Base-by-base conservation (phyloP, 176 grass and related monocot genomes). In the Chrysopogon serrulatus region DNA sequence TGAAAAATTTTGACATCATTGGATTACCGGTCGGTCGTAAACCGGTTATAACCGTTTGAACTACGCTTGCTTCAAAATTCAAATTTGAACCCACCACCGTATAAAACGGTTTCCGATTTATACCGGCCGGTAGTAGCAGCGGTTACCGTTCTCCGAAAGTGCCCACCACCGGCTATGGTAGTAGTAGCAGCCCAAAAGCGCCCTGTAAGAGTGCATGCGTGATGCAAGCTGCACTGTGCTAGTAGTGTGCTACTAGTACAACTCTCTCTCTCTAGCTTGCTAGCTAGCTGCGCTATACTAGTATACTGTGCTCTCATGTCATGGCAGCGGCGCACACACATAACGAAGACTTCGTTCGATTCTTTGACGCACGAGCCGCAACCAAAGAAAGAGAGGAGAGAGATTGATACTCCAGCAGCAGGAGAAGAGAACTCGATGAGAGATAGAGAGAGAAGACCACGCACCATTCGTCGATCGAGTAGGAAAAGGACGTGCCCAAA, bases 401-500 rank as follows among this genome's bases (percentile, higher is more conserved):
- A 6, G 16, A 56, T n/a, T n/a, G n/a, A n/a, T n/a, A n/a, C n/a
- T n/a, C n/a, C 19, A 54, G 19, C 51, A 24, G 53, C 54, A 12
- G 54, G n/a, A 59, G 23, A 51, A 23, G 54, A 57, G 18, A 59
- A 24, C 34, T 26, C 21, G 47, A 56, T 57, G 54, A 57, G 23
- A 54, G 6, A n/a, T n/a, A 53, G 49, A 23, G 49, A 54, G 47
- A 59, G 49, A 54, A 23, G 54, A 59, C n/a, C 23, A 57, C 21
- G n/a, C 15, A 51, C n/a, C n/a, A n/a, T n/a, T n/a, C n/a, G n/a
- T 51, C 42, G 18, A 8, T 14, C n/a, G 8, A 56, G 2, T 80
- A 34, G 77, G 78, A 62, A 82, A 71, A 87, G 63, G 72, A 82
- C 47, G 72, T 39, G 63, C 40, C 83, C 73, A 79, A 85, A 89